Evolutionary conservation across 106 monocot genomes (phyloP).

Genomic region (Allium sativum): DNA sequence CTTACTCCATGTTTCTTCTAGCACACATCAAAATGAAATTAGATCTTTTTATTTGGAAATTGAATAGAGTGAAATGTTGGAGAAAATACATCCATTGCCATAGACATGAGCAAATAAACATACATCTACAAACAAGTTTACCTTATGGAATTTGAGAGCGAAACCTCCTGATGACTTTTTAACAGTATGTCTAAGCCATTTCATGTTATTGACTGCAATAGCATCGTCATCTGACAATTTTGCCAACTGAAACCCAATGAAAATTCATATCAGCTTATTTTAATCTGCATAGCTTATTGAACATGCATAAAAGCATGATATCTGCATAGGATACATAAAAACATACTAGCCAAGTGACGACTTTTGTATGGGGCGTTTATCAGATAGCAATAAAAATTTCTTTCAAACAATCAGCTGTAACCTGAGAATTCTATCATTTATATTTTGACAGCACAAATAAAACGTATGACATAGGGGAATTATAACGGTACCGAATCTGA

Average conservation of each 20-base stretch:
- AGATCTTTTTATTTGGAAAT: background rate
- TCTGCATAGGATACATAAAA: background rate
- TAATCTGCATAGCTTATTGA: background rate
- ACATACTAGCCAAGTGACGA: background rate
- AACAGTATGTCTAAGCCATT: conserved; percentile 37
- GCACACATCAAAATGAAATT: conserved; percentile 9
- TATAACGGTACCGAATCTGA: too few species aligned
- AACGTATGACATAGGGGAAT: too few species aligned
- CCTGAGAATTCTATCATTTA: too few species aligned
- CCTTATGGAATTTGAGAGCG: conserved; percentile 79
- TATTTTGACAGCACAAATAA: too few species aligned
- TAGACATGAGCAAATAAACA: background rate
- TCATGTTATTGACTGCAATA: conserved; percentile 95
- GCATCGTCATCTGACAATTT: conserved; percentile 77
- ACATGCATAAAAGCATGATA: background rate
- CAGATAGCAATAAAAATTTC: too few species aligned
- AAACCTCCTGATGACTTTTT: conserved; percentile 73
- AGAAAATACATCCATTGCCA: background rate
- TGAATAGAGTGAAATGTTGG: background rate
- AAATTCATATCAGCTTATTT: background rate
- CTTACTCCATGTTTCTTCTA: conserved; percentile 79
- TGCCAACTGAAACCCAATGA: conserved; percentile 47
- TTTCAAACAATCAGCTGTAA: too few species aligned
- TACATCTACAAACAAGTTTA: conserved; percentile 10
- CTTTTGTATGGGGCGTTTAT: too few species aligned